Evolutionary conservation across 164 flowering plant species (phyloP).

Genomic region (Umbilicus rupestris): DNA sequence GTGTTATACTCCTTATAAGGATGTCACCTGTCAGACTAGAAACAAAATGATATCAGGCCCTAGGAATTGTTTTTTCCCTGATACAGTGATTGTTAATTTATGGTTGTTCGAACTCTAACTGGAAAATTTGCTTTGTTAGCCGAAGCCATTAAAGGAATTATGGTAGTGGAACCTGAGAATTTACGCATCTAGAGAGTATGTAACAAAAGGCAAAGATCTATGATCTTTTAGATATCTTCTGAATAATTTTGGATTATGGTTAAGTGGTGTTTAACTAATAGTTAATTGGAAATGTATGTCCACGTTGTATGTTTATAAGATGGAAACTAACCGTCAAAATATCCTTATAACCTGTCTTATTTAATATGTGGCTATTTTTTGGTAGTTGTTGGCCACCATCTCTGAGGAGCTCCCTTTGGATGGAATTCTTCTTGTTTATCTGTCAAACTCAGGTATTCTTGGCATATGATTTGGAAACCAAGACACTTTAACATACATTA

Average conservation of each 20-base stretch:
- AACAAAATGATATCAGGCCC: background rate
- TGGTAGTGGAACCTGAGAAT: background rate
- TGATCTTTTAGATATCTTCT: background rate
- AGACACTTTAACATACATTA: constrained; percentile 1
- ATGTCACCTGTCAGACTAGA: background rate
- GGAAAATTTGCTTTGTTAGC: too few relatives aligned
- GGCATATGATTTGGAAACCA: background rate
- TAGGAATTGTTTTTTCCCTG: too few relatives aligned
- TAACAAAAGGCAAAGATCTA: background rate
- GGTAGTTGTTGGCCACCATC: constrained; percentile 72
- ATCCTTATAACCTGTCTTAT: background rate
- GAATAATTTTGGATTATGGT: background rate
- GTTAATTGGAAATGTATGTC: background rate
- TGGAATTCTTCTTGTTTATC: constrained; percentile 71
- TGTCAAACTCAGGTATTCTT: constrained; percentile 65
- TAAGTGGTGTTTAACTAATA: background rate
- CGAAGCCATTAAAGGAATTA: too few relatives aligned
- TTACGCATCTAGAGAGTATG: background rate
- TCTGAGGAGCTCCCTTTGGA: constrained; percentile 84
- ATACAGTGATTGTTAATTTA: too few relatives aligned
- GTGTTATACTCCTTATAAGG: background rate
- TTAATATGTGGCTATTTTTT: background rate
- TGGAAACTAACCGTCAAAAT: background rate
- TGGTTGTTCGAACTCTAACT: too few relatives aligned
- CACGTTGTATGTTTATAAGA: background rate